Evolutionary conservation across 768 basidiomycete species (phyloP).

Genomic region (Xerocomellus chrysenteron): DNA sequence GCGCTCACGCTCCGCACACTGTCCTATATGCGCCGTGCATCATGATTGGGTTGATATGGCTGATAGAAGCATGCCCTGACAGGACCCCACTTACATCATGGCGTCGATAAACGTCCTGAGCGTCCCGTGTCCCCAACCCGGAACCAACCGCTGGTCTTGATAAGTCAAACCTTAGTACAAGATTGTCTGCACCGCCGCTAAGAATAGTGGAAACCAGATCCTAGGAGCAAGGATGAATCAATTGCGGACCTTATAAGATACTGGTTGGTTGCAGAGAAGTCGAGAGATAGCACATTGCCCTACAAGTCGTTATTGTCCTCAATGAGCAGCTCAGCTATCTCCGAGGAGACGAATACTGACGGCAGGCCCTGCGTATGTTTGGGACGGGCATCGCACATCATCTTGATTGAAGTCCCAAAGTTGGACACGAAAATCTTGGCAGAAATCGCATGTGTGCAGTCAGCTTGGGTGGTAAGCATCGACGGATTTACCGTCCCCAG

Average conservation of each 20-base stretch:
- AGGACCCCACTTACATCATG: slow-evolving; percentile 30
- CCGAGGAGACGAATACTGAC: slow-evolving; percentile 30
- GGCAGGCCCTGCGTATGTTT: slow-evolving; percentile 46
- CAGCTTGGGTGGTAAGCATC: slow-evolving; percentile 10
- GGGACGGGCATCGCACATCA: slow-evolving; percentile 43
- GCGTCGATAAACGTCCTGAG: slow-evolving; percentile 28
- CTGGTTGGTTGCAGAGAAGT: slow-evolving; percentile 66
- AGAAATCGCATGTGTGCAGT: slow-evolving; percentile 6
- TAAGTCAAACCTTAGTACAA: slow-evolving; percentile 54
- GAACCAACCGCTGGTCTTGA: slow-evolving; percentile 33
- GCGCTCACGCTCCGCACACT: slow-evolving; percentile 64
- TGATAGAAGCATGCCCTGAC: slow-evolving; percentile 19
- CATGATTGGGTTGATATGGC: slow-evolving; percentile 11
- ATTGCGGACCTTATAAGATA: slow-evolving; percentile 61
- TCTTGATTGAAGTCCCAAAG: slow-evolving; percentile 72
- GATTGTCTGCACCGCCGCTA: slow-evolving; percentile 57
- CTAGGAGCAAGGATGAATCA: slow-evolving; percentile 14
- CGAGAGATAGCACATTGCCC: slow-evolving; percentile 70
- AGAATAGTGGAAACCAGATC: slow-evolving; percentile 5
- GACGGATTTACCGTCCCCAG: slow-evolving; percentile 58
- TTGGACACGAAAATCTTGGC: slow-evolving; percentile 50
- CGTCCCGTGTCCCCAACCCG: slow-evolving; percentile 11
- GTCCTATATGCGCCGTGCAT: slow-evolving; percentile 43
- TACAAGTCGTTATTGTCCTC: slow-evolving; percentile 30
- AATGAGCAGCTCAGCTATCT: slow-evolving; percentile 19